Percentiles rank a stretch among this genome's conserved stretches.
Evolutionary conservation across 768 basidiomycete genomes (phyloP).

Genomic region (Psilocybe tampanensis): DNA sequence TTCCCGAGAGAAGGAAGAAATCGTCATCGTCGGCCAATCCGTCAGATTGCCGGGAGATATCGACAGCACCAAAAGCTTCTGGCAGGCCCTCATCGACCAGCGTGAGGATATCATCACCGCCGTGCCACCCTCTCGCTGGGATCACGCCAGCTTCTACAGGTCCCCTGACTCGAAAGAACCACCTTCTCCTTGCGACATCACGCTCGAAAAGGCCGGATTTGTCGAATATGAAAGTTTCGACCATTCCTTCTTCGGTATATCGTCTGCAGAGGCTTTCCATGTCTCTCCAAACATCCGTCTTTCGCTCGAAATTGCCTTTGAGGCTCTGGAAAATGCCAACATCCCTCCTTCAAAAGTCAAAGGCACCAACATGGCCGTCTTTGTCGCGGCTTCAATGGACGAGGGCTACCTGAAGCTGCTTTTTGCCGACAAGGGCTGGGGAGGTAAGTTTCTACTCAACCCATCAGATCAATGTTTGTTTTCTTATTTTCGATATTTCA

Average conservation of each 20-base stretch:
- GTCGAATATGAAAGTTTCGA: conserved; percentile 34
- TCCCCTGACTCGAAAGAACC: conserved; percentile 24
- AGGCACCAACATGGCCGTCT: conserved; percentile 34
- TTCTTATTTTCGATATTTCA: conserved; percentile 4
- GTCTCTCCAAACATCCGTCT: conserved; percentile 33
- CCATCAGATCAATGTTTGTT: background rate
- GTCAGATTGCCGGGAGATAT: conserved; percentile 37
- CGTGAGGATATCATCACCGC: conserved; percentile 32
- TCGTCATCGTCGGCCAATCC: conserved; percentile 39
- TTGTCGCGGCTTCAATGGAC: conserved; percentile 33
- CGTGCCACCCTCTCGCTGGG: conserved; percentile 35
- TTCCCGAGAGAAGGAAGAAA: conserved; percentile 24
- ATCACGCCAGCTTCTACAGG: conserved; percentile 36
- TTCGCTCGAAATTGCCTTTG: conserved; percentile 34
- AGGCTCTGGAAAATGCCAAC: conserved; percentile 38
- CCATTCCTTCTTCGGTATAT: conserved; percentile 37
- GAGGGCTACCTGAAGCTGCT: conserved; percentile 32
- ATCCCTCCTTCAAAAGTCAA: conserved; percentile 34
- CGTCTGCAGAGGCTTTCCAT: conserved; percentile 34
- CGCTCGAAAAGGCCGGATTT: conserved; percentile 33
- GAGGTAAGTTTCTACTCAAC: conserved; percentile 20
- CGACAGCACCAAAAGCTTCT: conserved; percentile 27
- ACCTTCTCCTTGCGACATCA: conserved; percentile 30
- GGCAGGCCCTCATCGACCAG: conserved; percentile 35
- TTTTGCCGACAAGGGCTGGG: conserved; percentile 32